These are phyloP conservation scores for Thielaviopsis euricoi DNA, from an alignment of 2,329 filamentous ascomycete genomes.

Conservation along the genomic window DNA sequence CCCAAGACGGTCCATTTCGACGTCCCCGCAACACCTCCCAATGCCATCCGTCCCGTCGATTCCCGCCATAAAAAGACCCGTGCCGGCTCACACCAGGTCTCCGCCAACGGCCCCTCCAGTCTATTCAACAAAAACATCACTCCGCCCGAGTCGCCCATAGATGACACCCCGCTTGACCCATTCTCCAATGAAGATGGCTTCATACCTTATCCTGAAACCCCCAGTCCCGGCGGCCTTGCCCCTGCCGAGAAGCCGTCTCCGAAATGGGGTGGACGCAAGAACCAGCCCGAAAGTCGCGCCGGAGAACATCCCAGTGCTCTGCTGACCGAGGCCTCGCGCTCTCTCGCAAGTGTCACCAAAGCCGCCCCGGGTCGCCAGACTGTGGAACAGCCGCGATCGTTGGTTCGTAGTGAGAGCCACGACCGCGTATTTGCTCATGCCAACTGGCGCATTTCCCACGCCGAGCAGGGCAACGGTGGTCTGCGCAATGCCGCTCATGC, in stretches of 20 bases:
- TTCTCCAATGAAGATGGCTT: conserved; percentile 43
- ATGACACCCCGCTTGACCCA: conserved; percentile 29
- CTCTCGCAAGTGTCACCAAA: conserved; percentile 35
- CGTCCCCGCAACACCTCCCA: conserved; percentile 37
- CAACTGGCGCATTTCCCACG: conserved; percentile 67
- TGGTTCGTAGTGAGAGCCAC: conserved; percentile 43
- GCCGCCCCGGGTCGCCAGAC: conserved; percentile 38
- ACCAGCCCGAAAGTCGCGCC: conserved; percentile 64
- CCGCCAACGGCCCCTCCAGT: conserved; percentile 26
- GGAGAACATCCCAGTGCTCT: conserved; percentile 59
- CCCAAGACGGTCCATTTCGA: conserved; percentile 87
- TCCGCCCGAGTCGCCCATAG: conserved; percentile 38
- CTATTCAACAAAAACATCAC: conserved; percentile 37
- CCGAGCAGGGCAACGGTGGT: conserved; percentile 84
- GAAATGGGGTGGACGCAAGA: conserved; percentile 57
- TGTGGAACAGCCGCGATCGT: conserved; percentile 35
- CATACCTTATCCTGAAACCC: conserved; percentile 31
- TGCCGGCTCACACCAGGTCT: conserved; percentile 17
- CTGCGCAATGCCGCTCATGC: conserved; percentile 77
- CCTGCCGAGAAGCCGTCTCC: conserved; percentile 61
- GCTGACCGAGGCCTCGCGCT: conserved; percentile 51
- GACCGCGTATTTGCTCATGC: conserved; percentile 59
- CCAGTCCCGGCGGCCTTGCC: conserved; percentile 30
- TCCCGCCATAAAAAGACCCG: conserved; percentile 17
- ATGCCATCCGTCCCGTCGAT: conserved; percentile 18